A percentile compares a stretch with the other conserved stretches of the same genome.
phyloP scores from a whole-genome alignment of 495 filamentous ascomycete species.

The Hyaloscypha finlandica region DNA sequence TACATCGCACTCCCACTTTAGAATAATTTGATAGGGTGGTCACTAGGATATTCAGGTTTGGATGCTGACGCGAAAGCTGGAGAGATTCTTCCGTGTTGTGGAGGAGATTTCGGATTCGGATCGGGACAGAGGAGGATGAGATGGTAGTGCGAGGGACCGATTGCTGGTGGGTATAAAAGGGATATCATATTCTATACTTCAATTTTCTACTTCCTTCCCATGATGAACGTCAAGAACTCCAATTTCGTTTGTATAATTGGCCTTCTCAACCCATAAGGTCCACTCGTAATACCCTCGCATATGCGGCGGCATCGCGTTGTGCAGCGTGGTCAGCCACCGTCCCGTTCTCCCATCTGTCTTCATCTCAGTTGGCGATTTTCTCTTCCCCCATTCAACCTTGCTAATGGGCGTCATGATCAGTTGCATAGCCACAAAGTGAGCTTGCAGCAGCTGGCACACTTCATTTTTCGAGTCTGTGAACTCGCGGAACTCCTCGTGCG shows the following conservation, averaged over 20 bases:
- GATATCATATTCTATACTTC: not conserved
- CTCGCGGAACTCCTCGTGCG: constrained; percentile 52
- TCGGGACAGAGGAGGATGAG: too few species aligned
- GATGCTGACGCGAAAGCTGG: not conserved
- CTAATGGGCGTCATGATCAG: constrained; percentile 54
- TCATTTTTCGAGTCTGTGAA: constrained; percentile 53
- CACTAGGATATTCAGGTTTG: not conserved
- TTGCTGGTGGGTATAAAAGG: not conserved
- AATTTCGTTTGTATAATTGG: not conserved
- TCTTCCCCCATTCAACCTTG: constrained; percentile 9
- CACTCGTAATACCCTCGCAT: constrained; percentile 45
- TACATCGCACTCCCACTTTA: not conserved
- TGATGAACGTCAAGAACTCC: not conserved
- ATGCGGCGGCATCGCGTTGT: constrained; percentile 40
- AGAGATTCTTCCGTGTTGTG: too few species aligned
- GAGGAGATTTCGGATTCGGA: not conserved
- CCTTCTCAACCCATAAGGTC: constrained; percentile 49
- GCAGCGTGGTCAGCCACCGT: constrained; percentile 36
- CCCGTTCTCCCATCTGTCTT: constrained; percentile 2
- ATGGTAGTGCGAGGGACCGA: too few species aligned
- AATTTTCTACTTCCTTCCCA: not conserved
- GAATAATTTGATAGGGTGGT: not conserved
- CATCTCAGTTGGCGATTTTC: not conserved
- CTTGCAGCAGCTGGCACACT: constrained; percentile 50
- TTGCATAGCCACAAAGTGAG: constrained; percentile 61